Conservation (phyloP, 495 filamentous ascomycete genomes). For the Hyaloscypha variabilis region DNA sequence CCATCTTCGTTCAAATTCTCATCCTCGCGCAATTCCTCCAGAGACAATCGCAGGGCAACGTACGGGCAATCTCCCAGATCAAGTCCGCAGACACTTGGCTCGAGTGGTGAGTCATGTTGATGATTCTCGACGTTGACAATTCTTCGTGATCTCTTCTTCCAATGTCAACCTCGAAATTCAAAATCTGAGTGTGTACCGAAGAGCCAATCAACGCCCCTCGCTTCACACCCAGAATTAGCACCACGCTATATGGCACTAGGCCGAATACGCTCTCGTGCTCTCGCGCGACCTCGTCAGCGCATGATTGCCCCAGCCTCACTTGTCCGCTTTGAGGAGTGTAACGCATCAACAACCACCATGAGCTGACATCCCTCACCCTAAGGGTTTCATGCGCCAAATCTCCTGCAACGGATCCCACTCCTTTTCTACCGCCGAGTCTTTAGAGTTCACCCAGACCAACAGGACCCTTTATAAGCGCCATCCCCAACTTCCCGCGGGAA, state of each 20-base stretch:
- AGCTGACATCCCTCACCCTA: slow-evolving; percentile 14
- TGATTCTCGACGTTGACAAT: slow-evolving; percentile 37
- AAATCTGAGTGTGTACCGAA: neutral
- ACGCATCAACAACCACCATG: slow-evolving; percentile 8
- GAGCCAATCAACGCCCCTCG: slow-evolving; percentile 35
- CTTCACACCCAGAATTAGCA: slow-evolving; percentile 16
- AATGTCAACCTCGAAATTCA: slow-evolving; percentile 20
- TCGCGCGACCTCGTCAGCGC: slow-evolving; percentile 8
- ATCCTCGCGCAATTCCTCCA: neutral
- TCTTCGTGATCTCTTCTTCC: slow-evolving; percentile 29
- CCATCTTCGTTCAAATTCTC: neutral
- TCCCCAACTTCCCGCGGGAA: neutral
- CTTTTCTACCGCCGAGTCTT: neutral
- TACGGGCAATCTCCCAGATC: slow-evolving; percentile 90
- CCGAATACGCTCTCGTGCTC: neutral
- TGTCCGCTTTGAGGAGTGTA: neutral
- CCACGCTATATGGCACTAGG: neutral
- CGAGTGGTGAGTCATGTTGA: slow-evolving; percentile 50
- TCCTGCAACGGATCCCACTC: neutral
- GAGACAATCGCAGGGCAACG: slow-evolving; percentile 37
- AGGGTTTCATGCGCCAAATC: slow-evolving; percentile 16
- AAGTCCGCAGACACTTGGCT: slow-evolving; percentile 78
- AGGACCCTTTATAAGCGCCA: neutral
- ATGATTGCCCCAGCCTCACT: neutral
- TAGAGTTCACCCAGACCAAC: neutral